phyloP scores from a whole-genome alignment of 23 red algal genomes.

The Agarophyton chilense region DNA sequence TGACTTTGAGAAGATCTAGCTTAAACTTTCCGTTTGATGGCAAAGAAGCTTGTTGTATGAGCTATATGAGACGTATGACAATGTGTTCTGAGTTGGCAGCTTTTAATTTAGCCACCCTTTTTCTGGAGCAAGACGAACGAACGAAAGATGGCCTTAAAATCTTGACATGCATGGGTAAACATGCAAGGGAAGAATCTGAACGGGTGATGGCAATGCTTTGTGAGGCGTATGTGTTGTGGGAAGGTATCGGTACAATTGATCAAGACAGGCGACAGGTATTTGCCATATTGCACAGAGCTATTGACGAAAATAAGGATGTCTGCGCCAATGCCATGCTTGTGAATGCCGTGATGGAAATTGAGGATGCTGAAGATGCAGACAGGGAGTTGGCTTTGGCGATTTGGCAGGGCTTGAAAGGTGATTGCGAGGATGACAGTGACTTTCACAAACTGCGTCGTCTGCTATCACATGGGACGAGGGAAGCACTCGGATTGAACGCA shows the following conservation, averaged over 20 bases:
- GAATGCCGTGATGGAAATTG: neutral
- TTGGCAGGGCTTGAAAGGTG: neutral
- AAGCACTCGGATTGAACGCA: neutral
- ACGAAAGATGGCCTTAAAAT: neutral
- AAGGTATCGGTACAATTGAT: neutral
- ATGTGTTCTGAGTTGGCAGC: neutral
- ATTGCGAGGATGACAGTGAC: neutral
- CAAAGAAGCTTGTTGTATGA: neutral
- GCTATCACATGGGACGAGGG: neutral
- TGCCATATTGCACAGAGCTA: neutral
- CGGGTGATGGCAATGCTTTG: neutral
- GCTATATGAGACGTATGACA: neutral
- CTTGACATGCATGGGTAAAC: neutral
- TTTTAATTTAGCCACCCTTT: neutral
- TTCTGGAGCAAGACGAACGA: neutral
- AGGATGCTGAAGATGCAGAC: neutral
- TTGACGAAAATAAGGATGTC: neutral
- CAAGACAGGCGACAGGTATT: neutral
- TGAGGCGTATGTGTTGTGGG: neutral
- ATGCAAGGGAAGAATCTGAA: neutral
- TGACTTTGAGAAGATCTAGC: neutral
- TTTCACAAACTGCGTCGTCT: neutral
- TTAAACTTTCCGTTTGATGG: neutral
- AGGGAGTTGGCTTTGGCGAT: neutral
- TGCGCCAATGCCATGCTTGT: neutral